Evolutionary conservation across 2,329 filamentous ascomycete genomes (phyloP).

Genomic region (Xylariales sp.): DNA sequence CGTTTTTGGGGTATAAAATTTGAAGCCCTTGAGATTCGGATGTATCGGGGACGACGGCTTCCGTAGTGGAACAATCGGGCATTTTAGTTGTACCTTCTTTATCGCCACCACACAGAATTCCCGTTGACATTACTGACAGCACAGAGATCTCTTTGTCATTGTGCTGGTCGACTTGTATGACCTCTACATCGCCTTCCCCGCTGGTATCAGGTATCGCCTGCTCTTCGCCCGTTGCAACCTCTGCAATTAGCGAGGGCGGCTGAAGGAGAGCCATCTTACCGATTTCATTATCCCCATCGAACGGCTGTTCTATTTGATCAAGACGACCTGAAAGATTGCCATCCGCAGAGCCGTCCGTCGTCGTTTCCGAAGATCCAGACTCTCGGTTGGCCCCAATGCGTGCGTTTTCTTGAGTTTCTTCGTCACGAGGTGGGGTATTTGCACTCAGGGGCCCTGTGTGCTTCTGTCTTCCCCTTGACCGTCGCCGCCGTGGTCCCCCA

Average conservation of each 20-base stretch:
- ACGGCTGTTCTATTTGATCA: not conserved
- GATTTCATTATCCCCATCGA: not conserved
- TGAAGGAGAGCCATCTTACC: not conserved
- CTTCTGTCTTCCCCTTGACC: slow-evolving; percentile 35
- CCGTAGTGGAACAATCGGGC: slow-evolving; percentile 1
- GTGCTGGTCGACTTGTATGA: not conserved
- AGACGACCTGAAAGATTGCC: not conserved
- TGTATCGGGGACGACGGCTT: not conserved
- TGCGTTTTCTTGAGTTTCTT: slow-evolving; percentile 12
- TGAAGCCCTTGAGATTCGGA: not conserved
- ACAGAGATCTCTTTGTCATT: not conserved
- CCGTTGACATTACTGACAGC: not conserved
- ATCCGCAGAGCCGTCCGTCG: not conserved
- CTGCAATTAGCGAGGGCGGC: not conserved
- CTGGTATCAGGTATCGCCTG: not conserved
- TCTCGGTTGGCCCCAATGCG: slow-evolving; percentile 10
- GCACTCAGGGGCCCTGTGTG: slow-evolving; percentile 36
- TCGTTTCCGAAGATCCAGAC: not conserved
- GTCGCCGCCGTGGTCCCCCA: slow-evolving; percentile 27
- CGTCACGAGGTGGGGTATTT: slow-evolving; percentile 22
- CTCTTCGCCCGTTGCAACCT: not conserved
- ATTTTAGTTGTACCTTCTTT: not conserved
- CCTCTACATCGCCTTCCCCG: not conserved
- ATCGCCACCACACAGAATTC: not conserved
- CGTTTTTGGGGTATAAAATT: not conserved